A percentile compares a stretch with the other conserved stretches of the same genome.
Evolutionary conservation across 2,329 filamentous ascomycete genomes (phyloP).

Genomic region (Aspergillus pseudoglaucus): DNA sequence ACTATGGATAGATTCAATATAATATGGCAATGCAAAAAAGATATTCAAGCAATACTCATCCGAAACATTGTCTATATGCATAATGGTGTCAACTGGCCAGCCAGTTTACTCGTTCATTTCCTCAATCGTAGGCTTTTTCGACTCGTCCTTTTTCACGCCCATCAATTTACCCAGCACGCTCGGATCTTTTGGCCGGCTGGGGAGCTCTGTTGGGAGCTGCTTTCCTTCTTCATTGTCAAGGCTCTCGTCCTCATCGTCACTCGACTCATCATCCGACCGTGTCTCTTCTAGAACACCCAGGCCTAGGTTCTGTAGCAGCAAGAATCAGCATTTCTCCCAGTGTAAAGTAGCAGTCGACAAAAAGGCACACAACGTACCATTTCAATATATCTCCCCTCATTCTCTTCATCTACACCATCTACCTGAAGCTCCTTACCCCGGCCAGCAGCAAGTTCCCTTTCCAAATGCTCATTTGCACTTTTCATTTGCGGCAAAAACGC

Average conservation of each 20-base stretch:
- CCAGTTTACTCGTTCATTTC: conserved; percentile 25
- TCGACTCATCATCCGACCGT: conserved; percentile 13
- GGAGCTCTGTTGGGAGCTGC: conserved; percentile 5
- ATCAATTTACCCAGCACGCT: conserved; percentile 32
- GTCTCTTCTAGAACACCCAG: conserved; percentile 41
- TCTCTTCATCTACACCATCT: conserved; percentile 29
- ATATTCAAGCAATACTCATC: background rate
- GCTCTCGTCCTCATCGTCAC: conserved; percentile 13
- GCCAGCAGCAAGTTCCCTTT: conserved; percentile 32
- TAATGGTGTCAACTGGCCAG: background rate
- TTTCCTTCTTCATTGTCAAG: conserved; percentile 4
- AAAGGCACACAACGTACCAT: conserved; percentile 27
- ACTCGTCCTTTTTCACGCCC: conserved; percentile 24
- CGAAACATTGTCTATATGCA: background rate
- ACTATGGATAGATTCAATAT: background rate
- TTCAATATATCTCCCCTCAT: conserved; percentile 35
- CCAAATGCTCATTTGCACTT: conserved; percentile 37
- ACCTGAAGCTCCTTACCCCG: conserved; percentile 24
- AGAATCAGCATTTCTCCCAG: background rate
- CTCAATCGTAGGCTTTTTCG: conserved; percentile 32
- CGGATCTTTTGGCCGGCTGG: conserved; percentile 13
- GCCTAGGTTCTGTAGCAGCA: conserved; percentile 31
- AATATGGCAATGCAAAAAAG: background rate
- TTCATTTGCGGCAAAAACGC: conserved; percentile 39
- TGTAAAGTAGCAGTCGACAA: background rate